These are phyloP conservation scores for Parachaetomium inaequale DNA, from an alignment of 495 filamentous ascomycete genomes.

Conservation along the genomic window DNA sequence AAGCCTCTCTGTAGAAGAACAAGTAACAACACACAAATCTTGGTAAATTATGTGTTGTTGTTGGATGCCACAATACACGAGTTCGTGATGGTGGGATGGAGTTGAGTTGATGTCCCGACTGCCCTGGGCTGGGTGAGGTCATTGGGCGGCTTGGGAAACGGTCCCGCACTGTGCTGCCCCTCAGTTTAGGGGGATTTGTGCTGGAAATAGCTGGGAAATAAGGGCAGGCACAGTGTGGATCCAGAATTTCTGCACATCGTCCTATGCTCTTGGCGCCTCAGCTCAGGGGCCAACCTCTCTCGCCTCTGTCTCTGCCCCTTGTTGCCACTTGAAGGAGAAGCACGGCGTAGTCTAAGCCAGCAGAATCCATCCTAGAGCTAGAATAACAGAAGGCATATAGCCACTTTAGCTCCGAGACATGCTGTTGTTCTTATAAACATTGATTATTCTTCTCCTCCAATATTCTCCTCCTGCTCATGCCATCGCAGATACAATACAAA, in stretches of 20 bases:
- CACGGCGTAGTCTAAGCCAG: no score
- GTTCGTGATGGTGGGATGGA: slow-evolving; percentile 1
- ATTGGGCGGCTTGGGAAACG: background rate
- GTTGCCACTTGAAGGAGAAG: no score
- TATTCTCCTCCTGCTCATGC: no score
- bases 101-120: background rate
- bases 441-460: no score
- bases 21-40: background rate
- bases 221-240: background rate
- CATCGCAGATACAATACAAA: background rate
- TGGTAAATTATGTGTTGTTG: background rate
- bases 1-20: background rate
- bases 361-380: no score
- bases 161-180: slow-evolving; percentile 3
- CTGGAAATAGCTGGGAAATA: background rate
- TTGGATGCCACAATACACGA: background rate
- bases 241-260: background rate
- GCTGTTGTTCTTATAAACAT: no score
- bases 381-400: no score
- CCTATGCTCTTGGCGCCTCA: no score
- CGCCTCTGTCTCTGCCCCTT: no score
- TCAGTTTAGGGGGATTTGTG: background rate
- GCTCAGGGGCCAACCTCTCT: no score
- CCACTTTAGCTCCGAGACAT: no score
- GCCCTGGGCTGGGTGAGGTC: slow-evolving; percentile 8